Evolutionary conservation across 78 protist genomes (phyloP), one percentile per base, ranked within the genome.

Genomic region (Chrysochromulina parva): DNA sequence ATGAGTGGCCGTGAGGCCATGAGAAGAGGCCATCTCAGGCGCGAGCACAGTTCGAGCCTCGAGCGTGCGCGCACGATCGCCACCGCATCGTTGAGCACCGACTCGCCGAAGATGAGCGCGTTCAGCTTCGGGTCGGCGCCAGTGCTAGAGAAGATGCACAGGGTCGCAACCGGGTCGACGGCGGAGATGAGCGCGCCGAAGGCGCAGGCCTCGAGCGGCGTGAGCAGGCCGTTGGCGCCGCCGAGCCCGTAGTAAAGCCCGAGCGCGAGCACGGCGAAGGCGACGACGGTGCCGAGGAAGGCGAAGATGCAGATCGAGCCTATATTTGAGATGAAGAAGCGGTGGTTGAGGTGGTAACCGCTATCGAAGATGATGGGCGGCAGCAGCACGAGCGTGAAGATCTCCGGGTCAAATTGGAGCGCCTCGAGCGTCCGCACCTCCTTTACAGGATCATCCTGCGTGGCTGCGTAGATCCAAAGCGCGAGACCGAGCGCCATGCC

Each of bases 81-180:
- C 24, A 97, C 96, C 2, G 98, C 99, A 60, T 97, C 99, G 90
- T 97, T 97, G 65, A 97, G 71, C 17, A 97, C 95, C 76, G 95
- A 89, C 86, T 97, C 99, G 24, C 99, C 99, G 76, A 97, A 95
- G 52, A 97, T 96, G 53, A 96, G 92, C 82, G 74, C 93, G 89
- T 93, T 82, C 55, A 97, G 88, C 53, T 88, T 93, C 11, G 97
- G 96, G 58, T 96, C 94, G 3, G 93, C 96, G 50, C 92, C 71
- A 19, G 96, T 65, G 17, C 91, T 94, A 52, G 91, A 74, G 62
- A 98, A 95, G 58, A 96, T 93, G n/a, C 98, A 96, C 26, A 98
- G 91, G 47, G 97, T 96, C 0, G 98, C 98, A 17, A 98, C 98
- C 2, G 99, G 98, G 91, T 98, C 99, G 16, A 96, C 97, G 4